Percentiles rank a stretch among this genome's conserved stretches.
Evolutionary conservation across 257 asterid genomes (phyloP).

Genomic region (Prunella vulgaris): DNA sequence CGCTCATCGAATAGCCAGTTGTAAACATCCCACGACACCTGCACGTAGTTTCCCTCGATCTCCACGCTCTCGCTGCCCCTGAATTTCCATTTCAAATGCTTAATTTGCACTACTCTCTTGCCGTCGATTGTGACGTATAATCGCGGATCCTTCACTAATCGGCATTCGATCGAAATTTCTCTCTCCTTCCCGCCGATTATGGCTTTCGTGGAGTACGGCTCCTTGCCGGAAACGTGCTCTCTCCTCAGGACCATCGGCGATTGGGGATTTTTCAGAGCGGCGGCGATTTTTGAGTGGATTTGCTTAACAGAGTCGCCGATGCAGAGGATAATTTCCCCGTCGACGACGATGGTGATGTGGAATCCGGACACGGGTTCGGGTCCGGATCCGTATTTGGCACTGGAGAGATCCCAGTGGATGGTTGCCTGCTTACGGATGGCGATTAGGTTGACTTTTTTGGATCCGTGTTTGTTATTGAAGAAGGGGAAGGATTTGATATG

Average conservation of each 20-base stretch:
- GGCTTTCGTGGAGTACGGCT: slow-evolving; percentile 40
- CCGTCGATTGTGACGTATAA: slow-evolving; percentile 32
- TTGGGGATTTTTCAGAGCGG: neutral
- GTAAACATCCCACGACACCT: slow-evolving; percentile 59
- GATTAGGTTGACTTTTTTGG: slow-evolving; percentile 27
- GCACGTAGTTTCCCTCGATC: slow-evolving; percentile 38
- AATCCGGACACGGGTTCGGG: slow-evolving; percentile 56
- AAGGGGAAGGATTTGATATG: slow-evolving; percentile 38
- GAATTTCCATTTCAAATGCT: slow-evolving; percentile 63
- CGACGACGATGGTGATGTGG: slow-evolving; percentile 36
- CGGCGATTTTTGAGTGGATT: slow-evolving; percentile 14
- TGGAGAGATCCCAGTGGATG: slow-evolving; percentile 48
- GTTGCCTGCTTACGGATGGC: neutral
- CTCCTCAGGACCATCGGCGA: slow-evolving; percentile 33
- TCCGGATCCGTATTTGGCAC: slow-evolving; percentile 48
- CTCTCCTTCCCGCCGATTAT: slow-evolving; percentile 33
- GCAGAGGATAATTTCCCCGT: slow-evolving; percentile 33
- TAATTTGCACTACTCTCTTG: slow-evolving; percentile 38
- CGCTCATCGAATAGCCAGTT: slow-evolving; percentile 41
- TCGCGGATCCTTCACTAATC: slow-evolving; percentile 33
- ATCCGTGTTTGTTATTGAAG: slow-evolving; percentile 42
- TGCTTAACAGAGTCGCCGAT: slow-evolving; percentile 40
- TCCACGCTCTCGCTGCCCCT: slow-evolving; percentile 55
- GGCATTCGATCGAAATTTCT: slow-evolving; percentile 40
- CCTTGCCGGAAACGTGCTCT: slow-evolving; percentile 48